These are phyloP conservation scores for Tuber magnatum DNA, from an alignment of 495 filamentous ascomycete genomes.

Conservation along the genomic window DNA sequence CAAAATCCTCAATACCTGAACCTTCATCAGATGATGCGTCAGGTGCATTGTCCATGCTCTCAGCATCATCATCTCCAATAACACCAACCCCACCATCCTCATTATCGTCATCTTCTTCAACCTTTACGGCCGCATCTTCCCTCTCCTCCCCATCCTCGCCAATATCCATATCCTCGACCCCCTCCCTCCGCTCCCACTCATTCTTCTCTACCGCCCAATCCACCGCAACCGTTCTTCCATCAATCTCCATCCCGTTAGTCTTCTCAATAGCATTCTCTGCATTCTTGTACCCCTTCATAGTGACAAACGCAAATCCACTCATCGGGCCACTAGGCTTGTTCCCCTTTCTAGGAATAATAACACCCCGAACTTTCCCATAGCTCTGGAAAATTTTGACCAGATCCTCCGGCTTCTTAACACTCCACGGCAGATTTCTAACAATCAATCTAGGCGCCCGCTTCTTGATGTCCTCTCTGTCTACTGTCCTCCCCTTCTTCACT, in stretches of 20 bases:
- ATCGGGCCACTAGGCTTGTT: conserved; percentile 50
- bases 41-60: conserved; percentile 39
- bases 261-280: conserved; percentile 78
- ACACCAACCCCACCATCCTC: conserved; percentile 43
- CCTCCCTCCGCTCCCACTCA: conserved; percentile 59
- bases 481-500: conserved; percentile 50
- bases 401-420: conserved; percentile 76
- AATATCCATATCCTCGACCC: conserved; percentile 34
- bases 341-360: conserved; percentile 68
- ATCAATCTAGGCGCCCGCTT: conserved; percentile 68
- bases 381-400: conserved; percentile 67
- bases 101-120: conserved; percentile 39
- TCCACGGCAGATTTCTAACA: conserved; percentile 93
- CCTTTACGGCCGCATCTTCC: conserved; percentile 46
- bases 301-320: conserved; percentile 86
- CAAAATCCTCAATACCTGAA: conserved; percentile 23
- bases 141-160: conserved; percentile 40
- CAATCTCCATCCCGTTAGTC: conserved; percentile 82
- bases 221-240: conserved; percentile 78
- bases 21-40: conserved; percentile 40
- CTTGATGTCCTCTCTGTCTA: conserved; percentile 46
- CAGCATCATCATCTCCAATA: conserved; percentile 41
- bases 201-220: conserved; percentile 95
- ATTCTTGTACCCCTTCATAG: conserved; percentile 79
- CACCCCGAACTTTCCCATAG: conserved; percentile 81